phyloP scores from a whole-genome alignment of 208 protist genomes.

The Blechomonas ayalai region DNA sequence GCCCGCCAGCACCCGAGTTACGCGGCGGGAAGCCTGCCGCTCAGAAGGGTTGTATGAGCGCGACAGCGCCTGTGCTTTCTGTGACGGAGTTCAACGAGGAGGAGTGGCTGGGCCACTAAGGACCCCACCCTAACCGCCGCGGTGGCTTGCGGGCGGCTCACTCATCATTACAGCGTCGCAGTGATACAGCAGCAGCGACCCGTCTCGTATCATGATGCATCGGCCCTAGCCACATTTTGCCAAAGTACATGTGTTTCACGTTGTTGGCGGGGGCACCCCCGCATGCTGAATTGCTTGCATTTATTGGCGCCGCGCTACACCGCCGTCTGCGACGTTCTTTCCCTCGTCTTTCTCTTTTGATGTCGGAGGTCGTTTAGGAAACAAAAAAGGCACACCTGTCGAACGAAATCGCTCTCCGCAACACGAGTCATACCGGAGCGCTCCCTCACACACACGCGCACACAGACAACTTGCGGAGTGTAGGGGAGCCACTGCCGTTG shows the following conservation, averaged over 20 bases:
- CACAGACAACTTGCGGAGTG: no score
- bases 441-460: no score
- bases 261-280: no score
- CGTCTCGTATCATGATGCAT: no score
- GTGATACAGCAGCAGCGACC: no score
- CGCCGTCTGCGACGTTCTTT: neutral
- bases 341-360: constrained; percentile 11
- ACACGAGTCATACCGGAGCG: no score
- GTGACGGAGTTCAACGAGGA: constrained; percentile 42
- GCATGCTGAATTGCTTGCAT: neutral
- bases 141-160: neutral
- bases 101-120: constrained; percentile 30
- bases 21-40: neutral
- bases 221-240: no score
- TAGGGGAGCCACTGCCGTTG: no score
- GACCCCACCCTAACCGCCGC: neutral
- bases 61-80: constrained; percentile 8
- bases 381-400: no score
- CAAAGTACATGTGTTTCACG: no score
- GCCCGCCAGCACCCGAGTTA: neutral
- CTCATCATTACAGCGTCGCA: neutral
- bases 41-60: neutral
- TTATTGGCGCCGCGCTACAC: neutral
- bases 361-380: no score
- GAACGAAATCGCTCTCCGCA: no score